Evolutionary conservation across 2,329 filamentous ascomycete species (phyloP).

Genomic region (Biscogniauxia mediterranea): DNA sequence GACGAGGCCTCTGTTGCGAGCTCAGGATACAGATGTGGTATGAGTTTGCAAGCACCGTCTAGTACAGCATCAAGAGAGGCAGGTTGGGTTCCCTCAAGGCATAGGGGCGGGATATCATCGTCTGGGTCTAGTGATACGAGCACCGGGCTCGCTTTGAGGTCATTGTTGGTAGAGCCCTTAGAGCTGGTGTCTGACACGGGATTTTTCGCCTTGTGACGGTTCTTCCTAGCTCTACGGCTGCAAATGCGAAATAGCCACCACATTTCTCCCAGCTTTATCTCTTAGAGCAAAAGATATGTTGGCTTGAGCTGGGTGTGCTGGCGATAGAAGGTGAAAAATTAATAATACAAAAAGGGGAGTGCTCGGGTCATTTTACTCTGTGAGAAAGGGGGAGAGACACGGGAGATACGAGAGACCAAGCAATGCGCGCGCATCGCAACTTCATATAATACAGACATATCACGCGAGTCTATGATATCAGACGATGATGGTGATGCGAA

Average conservation of each 20-base stretch:
- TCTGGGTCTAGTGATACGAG: neutral
- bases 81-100: neutral
- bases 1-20: neutral
- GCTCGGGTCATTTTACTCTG: neutral
- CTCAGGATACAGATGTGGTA: neutral
- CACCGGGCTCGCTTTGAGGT: neutral
- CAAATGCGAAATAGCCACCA: neutral
- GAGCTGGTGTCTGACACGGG: neutral
- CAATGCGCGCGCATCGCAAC: neutral
- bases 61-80: neutral
- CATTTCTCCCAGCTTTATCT: neutral
- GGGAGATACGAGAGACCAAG: neutral
- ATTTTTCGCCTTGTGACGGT: neutral
- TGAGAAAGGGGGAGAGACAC: neutral
- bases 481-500: neutral
- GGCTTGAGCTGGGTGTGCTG: neutral
- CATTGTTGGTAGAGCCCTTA: neutral
- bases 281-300: neutral
- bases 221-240: neutral
- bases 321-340: neutral
- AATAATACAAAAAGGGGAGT: neutral
- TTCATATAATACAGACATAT: neutral
- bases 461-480: neutral
- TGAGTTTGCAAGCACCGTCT: neutral
- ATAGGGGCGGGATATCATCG: neutral